Evolutionary conservation across 306 rosid species (phyloP).

Genomic region (Argentina anserina): DNA sequence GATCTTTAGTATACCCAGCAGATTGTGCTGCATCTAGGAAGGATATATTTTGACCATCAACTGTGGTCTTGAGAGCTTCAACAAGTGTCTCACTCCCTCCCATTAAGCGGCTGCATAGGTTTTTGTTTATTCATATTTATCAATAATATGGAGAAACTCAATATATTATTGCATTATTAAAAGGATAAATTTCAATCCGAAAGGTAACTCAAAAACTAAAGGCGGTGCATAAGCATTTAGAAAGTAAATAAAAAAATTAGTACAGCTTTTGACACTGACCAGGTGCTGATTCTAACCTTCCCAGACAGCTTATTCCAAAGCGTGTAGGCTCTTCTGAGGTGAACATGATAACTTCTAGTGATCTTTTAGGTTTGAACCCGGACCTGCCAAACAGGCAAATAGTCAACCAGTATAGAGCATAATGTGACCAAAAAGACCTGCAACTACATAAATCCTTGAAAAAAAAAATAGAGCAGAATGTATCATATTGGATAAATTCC

Average conservation of each 20-base stretch:
- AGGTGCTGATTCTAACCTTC: conserved; percentile 56
- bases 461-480: background rate
- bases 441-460: background rate
- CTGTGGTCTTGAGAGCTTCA: conserved; percentile 54
- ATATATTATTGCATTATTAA: conserved; percentile 4
- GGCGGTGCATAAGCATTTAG: background rate
- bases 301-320: conserved; percentile 89
- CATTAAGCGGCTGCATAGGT: conserved; percentile 69
- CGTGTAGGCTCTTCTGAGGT: conserved; percentile 98
- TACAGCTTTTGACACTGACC: conserved; percentile 14
- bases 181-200: background rate
- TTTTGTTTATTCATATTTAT: background rate
- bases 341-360: conserved; percentile 79
- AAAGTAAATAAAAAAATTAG: background rate
- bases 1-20: conserved; percentile 69
- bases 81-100: conserved; percentile 70
- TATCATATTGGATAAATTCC: background rate
- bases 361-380: conserved; percentile 73
- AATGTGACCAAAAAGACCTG: conserved; percentile 4
- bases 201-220: background rate
- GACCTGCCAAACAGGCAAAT: conserved; percentile 51
- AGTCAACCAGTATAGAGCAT: conserved; percentile 15
- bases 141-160: conserved; percentile 19
- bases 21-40: conserved; percentile 74
- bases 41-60: conserved; percentile 72